A percentile compares a stretch with the other conserved stretches of the same genome.
Conservation (phyloP, 1,284 basidiomycete species). For the Cryptococcus wingfieldii region DNA sequence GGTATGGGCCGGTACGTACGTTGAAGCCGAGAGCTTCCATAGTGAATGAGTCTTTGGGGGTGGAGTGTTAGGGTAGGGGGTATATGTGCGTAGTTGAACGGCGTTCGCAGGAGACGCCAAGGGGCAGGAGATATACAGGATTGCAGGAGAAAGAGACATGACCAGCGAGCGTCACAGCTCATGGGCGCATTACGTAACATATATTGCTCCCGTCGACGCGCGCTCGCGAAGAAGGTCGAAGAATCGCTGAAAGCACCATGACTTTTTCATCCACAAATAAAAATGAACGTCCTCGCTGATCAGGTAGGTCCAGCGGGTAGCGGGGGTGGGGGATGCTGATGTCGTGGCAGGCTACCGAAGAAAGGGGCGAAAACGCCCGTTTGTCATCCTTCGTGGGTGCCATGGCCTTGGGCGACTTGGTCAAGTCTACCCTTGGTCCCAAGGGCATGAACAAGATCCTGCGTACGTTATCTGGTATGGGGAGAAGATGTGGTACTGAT, state of each 20-base stretch:
- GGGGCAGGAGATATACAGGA: background rate
- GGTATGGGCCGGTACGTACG: constrained; percentile 51
- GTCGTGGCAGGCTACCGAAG: constrained; percentile 74
- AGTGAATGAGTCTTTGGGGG: background rate
- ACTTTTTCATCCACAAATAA: background rate
- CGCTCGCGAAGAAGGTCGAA: background rate
- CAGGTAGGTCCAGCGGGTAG: constrained; percentile 33
- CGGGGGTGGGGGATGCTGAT: background rate
- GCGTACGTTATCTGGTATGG: constrained; percentile 24
- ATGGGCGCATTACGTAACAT: background rate
- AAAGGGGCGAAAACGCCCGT: constrained; percentile 97
- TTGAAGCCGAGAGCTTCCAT: constrained; percentile 89
- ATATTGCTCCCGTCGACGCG: background rate
- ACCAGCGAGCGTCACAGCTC: background rate
- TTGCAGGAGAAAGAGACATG: background rate
- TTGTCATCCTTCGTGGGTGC: constrained; percentile 97
- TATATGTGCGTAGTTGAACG: background rate
- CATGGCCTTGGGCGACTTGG: constrained; percentile 91
- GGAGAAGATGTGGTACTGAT: background rate
- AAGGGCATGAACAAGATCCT: constrained; percentile 63
- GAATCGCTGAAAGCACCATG: too few species aligned
- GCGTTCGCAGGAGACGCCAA: too few species aligned
- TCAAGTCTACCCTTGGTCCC: constrained; percentile 96
- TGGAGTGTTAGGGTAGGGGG: background rate
- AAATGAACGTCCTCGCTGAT: constrained; percentile 51